phyloP scores from a whole-genome alignment of 805 yeast species.

The Myxozyma neglecta region DNA sequence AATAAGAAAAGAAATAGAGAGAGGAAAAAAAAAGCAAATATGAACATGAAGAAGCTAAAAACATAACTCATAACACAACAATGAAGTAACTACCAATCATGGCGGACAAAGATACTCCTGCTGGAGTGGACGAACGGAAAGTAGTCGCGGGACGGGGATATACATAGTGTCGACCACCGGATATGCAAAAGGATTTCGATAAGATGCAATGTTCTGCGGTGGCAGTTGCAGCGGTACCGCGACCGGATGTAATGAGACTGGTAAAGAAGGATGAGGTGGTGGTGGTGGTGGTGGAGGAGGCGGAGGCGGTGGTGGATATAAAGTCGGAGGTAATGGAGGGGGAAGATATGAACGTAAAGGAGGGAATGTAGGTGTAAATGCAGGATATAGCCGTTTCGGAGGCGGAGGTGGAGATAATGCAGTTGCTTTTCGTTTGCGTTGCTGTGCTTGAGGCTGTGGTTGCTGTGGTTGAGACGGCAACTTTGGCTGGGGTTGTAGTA shows the following conservation, averaged over 20 bases:
- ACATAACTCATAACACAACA: no score
- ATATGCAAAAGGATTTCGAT: constrained; percentile 15
- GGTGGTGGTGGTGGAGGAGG: background rate
- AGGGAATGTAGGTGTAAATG: background rate
- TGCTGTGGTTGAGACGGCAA: background rate
- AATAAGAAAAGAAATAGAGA: no score
- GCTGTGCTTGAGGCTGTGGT: background rate
- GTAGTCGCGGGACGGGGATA: constrained; percentile 6
- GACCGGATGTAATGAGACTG: background rate
- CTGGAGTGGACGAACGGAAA: background rate
- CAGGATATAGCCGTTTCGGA: background rate
- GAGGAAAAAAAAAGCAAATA: no score
- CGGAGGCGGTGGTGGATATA: background rate
- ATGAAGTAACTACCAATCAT: no score
- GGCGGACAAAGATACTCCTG: background rate
- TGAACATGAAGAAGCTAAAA: no score
- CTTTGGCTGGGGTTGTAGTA: background rate
- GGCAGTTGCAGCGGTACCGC: background rate
- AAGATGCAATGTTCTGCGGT: background rate
- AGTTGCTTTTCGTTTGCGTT: constrained; percentile 10
- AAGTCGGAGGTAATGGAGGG: background rate
- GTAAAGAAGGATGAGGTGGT: background rate
- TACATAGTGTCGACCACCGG: constrained; percentile 22
- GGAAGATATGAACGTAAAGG: background rate
- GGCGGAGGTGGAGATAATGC: constrained; percentile 2